Percentiles rank a stretch among this genome's conserved stretches.
These are phyloP conservation scores for Auriscalpium microsporum DNA, from an alignment of 768 basidiomycete genomes.

Conservation along the genomic window DNA sequence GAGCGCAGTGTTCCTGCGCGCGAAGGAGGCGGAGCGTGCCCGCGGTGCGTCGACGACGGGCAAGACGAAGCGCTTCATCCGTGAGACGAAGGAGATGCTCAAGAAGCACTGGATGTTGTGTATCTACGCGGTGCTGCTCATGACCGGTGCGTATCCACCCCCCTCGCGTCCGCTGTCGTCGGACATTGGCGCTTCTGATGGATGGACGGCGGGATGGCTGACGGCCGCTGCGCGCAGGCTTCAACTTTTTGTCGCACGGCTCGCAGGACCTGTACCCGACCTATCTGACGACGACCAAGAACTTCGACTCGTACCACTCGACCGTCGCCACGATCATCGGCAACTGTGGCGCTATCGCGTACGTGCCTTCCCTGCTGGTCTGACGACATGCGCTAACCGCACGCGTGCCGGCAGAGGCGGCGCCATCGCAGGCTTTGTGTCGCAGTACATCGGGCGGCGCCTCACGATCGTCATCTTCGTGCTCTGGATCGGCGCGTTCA, in stretches of 20 bases:
- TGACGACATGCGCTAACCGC: not conserved
- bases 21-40: slow-evolving; percentile 45
- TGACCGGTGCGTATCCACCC: slow-evolving; percentile 39
- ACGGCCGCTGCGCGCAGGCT: slow-evolving; percentile 21
- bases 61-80: slow-evolving; percentile 66
- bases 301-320: slow-evolving; percentile 23
- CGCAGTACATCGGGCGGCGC: slow-evolving; percentile 39
- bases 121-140: slow-evolving; percentile 76
- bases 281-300: slow-evolving; percentile 29
- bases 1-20: slow-evolving; percentile 62
- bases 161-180: not conserved
- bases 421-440: slow-evolving; percentile 29
- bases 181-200: not conserved
- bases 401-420: slow-evolving; percentile 23
- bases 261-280: slow-evolving; percentile 36
- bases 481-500: slow-evolving; percentile 23
- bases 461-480: slow-evolving; percentile 33
- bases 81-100: slow-evolving; percentile 68
- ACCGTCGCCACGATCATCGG: slow-evolving; percentile 39
- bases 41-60: slow-evolving; percentile 27
- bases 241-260: slow-evolving; percentile 47
- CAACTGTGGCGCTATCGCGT: slow-evolving; percentile 24
- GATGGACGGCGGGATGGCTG: too few species aligned
- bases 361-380: not conserved
- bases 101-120: slow-evolving; percentile 75